Base-by-base conservation (phyloP, 352 stramenopile genomes). In the Phytophthora pisi region DNA sequence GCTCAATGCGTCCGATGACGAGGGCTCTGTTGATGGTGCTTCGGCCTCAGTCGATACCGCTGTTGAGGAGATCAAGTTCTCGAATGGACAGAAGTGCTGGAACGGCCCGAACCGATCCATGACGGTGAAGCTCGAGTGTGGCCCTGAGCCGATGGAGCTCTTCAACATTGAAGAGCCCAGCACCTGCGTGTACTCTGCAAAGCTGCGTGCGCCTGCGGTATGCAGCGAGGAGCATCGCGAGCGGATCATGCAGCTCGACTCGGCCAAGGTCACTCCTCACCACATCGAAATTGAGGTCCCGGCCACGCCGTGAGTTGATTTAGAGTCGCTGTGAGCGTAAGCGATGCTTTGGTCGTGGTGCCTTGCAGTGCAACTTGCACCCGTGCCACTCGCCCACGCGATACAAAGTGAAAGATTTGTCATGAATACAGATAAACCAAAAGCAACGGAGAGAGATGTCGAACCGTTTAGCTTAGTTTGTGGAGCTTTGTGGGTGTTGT, bases 161-260 rank as follows among this genome's bases (percentile, higher is more conserved):
- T 89, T 72, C 26, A 72, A 79, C 1, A 78, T 97, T 18, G 84
- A 95, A 36, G 91, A 97, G 73, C 91, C 89, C 5, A 85, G 76
- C 18, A 96, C 83, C 5, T 97, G 91, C 62, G 82, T 96, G 28
- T 97, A 97, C 77, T 76, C 69, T 18, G 89, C 86, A 13, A 92
- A 89, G 70, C 64, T 97, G 30, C 80, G 79, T 28, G 95, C 89
- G 3, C 90, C 91, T 15, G 72, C 89, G 30, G 89, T 83, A 5
- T 97, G 91, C 51, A 77, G 75, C 57, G 57, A 73, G 43, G 52
- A 54, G 6, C 65, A 82, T 55, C 76, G 70, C 11, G 61, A 79
- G 52, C 57, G 57, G 30, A 72, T 88, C 43, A 66, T 84, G 66
- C 74, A 66, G 15, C 61, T 74, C 24, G 63, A 68, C 47, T 51